Conservation (phyloP, 352 stramenopile genomes). For the Phytophthora ohioensis region DNA sequence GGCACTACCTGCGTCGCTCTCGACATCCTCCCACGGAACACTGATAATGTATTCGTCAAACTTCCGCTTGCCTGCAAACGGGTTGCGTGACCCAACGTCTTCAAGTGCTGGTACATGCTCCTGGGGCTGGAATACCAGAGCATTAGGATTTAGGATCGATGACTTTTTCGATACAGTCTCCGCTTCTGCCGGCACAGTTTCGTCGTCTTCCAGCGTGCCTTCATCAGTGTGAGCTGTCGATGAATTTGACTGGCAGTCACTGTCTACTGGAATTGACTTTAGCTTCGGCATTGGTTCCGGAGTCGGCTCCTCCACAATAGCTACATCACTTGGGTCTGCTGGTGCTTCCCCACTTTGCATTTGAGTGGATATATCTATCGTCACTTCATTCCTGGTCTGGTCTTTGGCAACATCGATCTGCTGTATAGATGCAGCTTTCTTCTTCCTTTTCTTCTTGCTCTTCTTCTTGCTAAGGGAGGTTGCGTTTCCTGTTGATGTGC, state of each 20-base stretch:
- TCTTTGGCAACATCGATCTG: conserved; percentile 2
- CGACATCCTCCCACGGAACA: conserved; percentile 47
- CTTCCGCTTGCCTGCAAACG: conserved; percentile 63
- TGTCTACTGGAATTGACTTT: conserved; percentile 3
- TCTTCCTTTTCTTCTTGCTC: conserved; percentile 57
- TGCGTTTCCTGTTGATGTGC: conserved; percentile 3
- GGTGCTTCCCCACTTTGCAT: neutral
- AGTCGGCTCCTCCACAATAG: conserved; percentile 15
- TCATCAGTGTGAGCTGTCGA: conserved; percentile 26
- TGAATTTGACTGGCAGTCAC: conserved; percentile 18
- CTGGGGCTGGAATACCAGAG: conserved; percentile 62
- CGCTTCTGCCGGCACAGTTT: conserved; percentile 5
- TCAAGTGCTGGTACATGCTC: neutral
- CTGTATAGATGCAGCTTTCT: conserved; percentile 22
- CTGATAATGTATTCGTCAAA: conserved; percentile 77
- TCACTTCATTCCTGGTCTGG: neutral
- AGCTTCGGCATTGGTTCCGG: conserved; percentile 30
- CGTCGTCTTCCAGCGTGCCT: conserved; percentile 14
- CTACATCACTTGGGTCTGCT: neutral
- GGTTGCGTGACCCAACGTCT: conserved; percentile 7
- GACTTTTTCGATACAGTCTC: conserved; percentile 14
- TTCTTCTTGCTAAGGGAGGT: conserved; percentile 44
- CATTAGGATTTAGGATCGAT: conserved; percentile 67
- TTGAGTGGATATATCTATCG: neutral
- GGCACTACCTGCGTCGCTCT: conserved; percentile 23